Evolutionary conservation across 257 asterid genomes (phyloP), one percentile per base, ranked within the genome.

Genomic region (Rehmannia glutinosa): DNA sequence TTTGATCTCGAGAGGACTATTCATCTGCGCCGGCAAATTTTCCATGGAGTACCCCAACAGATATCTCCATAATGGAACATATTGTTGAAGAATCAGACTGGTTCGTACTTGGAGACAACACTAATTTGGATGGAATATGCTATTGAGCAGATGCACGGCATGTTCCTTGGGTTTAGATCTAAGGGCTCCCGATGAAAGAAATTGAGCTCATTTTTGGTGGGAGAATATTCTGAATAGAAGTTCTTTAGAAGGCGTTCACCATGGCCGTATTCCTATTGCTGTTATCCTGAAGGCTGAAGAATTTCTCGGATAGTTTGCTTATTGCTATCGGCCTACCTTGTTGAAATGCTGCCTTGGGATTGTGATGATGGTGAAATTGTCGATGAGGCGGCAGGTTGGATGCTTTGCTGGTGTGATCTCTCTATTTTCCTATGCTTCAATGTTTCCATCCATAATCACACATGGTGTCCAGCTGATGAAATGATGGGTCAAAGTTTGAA

Each of bases 1-100:
- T 94, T 81, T 94, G 83, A 93, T 68, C 68, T 62, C 15, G 36
- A 39, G 64, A 58, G 47, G 62, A 73, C 27, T 45, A 64, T 66
- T 69, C 55, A 57, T 56, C 70, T 33, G 42, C 33, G 39, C 64
- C 20, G 53, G 6, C 62, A 39, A 50, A 58, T 63, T 43, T 68
- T 53, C 50, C 62, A 58, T 69, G 56, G 69, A 78, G 73, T 49
- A 47, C 60, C 62, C 69, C 66, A 63, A 62, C 70, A 55, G 71
- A 64, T 60, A 15, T 33, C 65, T 66, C 74, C 80, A 17, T 8
- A 57, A 24, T 33, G 68, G 81, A 67, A 66, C 63, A 55, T 49
- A 43, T 55, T 43, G 36, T 62, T 49, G 63, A 8, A 58, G 71
- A 64, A 61, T 73, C 69, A 39, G 64, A 33, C 56, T 43, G 13